Conservation (phyloP, 75 land plant species). For the Pinus taeda region DNA sequence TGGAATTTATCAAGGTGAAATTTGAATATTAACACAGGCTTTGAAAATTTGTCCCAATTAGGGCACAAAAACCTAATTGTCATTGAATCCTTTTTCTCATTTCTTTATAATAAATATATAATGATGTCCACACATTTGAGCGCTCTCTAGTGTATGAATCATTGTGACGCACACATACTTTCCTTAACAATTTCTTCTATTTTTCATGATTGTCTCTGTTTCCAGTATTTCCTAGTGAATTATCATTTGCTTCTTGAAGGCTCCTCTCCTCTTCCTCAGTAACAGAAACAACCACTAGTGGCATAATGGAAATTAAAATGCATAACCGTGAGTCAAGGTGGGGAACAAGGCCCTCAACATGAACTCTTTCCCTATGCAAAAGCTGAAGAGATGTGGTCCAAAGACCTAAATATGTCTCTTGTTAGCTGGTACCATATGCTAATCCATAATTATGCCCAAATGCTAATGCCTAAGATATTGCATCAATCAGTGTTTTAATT, state of each 20-base stretch:
- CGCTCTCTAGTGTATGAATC: too few species aligned
- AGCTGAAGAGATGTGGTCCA: too few species aligned
- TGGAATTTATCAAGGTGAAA: too few species aligned
- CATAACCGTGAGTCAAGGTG: conserved; percentile 76
- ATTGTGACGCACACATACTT: too few species aligned
- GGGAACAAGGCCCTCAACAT: conserved; percentile 77
- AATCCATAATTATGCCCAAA: conserved; percentile 48
- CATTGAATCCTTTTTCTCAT: too few species aligned
- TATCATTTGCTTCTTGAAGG: conserved; percentile 5
- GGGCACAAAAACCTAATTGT: too few species aligned
- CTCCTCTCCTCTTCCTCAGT: conserved; percentile 76
- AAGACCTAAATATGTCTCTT: too few species aligned
- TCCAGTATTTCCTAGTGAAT: conserved; percentile 22
- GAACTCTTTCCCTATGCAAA: conserved; percentile 52
- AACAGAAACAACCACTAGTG: conserved; percentile 62
- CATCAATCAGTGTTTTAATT: conserved; percentile 32
- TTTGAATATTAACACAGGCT: too few species aligned
- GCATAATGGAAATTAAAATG: conserved; percentile 65
- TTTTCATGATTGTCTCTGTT: conserved; percentile 25
- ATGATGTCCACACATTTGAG: too few species aligned
- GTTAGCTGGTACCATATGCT: neutral
- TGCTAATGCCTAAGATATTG: conserved; percentile 37
- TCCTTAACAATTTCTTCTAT: conserved; percentile 33
- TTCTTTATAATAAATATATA: too few species aligned
- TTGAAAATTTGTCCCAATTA: too few species aligned